Base-by-base conservation (phyloP, 768 basidiomycete species). In the Tylopilus sp. region DNA sequence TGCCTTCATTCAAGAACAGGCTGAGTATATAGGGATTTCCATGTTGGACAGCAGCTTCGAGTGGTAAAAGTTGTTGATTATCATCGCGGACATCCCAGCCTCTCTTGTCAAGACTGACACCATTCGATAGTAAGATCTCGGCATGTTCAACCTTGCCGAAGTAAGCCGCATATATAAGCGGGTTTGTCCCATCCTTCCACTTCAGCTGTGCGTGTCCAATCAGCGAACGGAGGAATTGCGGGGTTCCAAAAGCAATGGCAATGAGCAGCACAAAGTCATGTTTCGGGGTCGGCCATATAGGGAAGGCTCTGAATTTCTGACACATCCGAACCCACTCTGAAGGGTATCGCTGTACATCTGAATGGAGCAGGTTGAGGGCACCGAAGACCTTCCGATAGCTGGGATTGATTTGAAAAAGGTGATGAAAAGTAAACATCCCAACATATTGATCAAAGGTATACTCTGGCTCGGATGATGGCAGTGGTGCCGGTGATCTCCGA, bases 251-350 rank as follows among this genome's bases (percentile, higher is more conserved):
- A 19, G 17, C 22, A 19, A 47, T 26, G 1, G 36, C 33, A 26
- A 47, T 47, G 12, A 13, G 26, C 11, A 47, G 34, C 34, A 28
- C 11, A 3, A 47, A 26, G 34, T 47, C 46, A 19, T 47, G 34
- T 12, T 47, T 4, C 2, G 19, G 46, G 19, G 16, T 46, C 8
- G 45, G 45, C 31, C 14, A 34, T 4, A 10, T 2, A 24, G 31
- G 22, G 3, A 3, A 5, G 3, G 4, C 0, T 4, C 13, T 33
- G 3, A 4, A 5, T 31, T 2, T 16, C 2, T 26, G 7, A 7
- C 25, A 21, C 2, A 48, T 0, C 6, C 1, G 25, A 6, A n/a
- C 4, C 46, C 46, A 47, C 2, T 28, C 6, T 6, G 22, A 47
- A 3, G 46, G 34, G 16, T 36, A 7, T 26, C 4, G 46, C 6